Base-by-base conservation (phyloP, 768 basidiomycete species). In the Coprinopsis strossmayeri region DNA sequence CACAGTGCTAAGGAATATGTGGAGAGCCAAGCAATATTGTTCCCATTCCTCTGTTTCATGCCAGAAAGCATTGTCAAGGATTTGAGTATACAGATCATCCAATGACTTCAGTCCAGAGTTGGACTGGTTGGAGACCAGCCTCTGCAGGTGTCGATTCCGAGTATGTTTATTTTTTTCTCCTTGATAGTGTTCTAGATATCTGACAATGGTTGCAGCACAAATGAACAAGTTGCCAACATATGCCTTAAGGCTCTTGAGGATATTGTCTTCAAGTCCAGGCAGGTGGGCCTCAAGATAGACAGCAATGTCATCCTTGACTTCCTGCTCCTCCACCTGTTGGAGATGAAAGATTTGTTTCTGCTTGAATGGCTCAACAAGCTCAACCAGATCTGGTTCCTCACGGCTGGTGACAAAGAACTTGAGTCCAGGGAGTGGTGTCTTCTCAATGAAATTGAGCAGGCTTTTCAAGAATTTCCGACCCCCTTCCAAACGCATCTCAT, bases 191-290 rank as follows among this genome's bases (percentile, higher is more conserved):
- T 9, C 20, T 46, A 60, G 38, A 23, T 55, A 56, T 25, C 48
- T 55, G 34, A 59, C 60, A 7, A 53, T 53, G 0, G 61, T 64
- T 17, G 62, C 56, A 21, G 63, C 62, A 39, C 58, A 61, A 35
- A 64, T 62, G 53, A 64, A 64, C 11, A 63, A 45, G 10, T 61
- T 62, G 46, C 24, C 53, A 12, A 56, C 55, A 5, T 44, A 46
- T 10, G 44, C 42, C 5, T 40, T 49, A 27, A 63, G 54, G 34
- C 52, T 26, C 15, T 30, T 25, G 18, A n/a, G n/a, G n/a, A n/a
- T n/a, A n/a, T n/a, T n/a, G n/a, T n/a, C n/a, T n/a, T n/a, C n/a
- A 59, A 54, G 46, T 60, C 60, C 26, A 60, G 23, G 13, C 11
- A 50, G 34, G 27, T 45, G 42, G 39, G 28, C 25, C 26, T 34